phyloP scores from a whole-genome alignment of 73 alveolate genomes.

The Effrenium voratum region DNA sequence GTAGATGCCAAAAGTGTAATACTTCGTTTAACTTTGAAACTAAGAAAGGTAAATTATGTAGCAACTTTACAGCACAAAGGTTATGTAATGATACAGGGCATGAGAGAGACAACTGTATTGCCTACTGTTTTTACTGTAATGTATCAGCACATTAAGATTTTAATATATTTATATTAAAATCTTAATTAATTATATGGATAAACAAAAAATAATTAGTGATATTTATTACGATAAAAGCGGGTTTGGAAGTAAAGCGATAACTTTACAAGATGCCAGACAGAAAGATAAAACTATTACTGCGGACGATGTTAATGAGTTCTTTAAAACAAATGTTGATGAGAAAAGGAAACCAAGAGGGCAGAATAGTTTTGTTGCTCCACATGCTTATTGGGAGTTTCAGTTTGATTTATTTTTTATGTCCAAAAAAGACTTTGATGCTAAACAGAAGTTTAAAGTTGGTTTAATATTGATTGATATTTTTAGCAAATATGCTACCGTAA shows the following conservation, averaged over 20 bases:
- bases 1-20: too few species aligned
- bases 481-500: not conserved
- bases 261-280: not conserved
- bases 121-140: too few species aligned
- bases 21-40: too few species aligned
- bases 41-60: too few species aligned
- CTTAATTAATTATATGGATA: too few species aligned
- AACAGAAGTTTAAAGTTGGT: not conserved
- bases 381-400: not conserved
- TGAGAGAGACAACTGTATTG: too few species aligned
- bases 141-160: too few species aligned
- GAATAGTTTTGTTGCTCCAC: not conserved
- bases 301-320: not conserved
- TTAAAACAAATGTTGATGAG: not conserved
- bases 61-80: too few species aligned
- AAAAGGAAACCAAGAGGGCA: not conserved
- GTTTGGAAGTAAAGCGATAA: not conserved
- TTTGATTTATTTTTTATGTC: not conserved
- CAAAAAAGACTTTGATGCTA: not conserved
- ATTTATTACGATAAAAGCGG: not conserved
- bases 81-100: too few species aligned
- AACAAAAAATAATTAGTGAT: not conserved
- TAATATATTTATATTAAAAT: too few species aligned
- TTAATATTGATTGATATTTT: not conserved
- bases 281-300: not conserved